Base-by-base conservation (phyloP, 2,329 filamentous ascomycete genomes). In the Hypoxylon sp. region DNA sequence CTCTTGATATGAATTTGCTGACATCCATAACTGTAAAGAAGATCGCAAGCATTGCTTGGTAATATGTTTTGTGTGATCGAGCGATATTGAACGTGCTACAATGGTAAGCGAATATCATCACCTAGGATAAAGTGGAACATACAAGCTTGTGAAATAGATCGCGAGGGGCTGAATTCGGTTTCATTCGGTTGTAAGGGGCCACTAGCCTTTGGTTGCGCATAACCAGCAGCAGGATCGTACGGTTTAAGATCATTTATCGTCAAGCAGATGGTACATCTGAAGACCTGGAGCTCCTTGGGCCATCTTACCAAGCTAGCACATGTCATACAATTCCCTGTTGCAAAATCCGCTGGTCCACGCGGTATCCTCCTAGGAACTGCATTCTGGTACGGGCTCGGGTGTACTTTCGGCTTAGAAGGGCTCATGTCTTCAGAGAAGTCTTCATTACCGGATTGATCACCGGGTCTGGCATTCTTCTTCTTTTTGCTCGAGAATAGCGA, bases 221-320 rank as follows among this genome's bases (percentile, higher is more conserved):
- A 65, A 17, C 67, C 62, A 14, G 69, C 37, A 26, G 74, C 65
- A 11, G 78, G 75, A 33, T 77, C 77, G 29, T 69, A 59, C 1
- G 85, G 85, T 66, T 87, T 84, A 58, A 97, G 80, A 77, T 97
- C 94, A 77, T 97, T 97, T 77, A 97, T 90, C 17, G 92, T 96
- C 74, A 92, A 83, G 79, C 94, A 97, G 60, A 93, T 91, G 46
- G 92, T 92, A 79, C 94, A 97, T 73, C 93, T 88, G 79, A 96
- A 97, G 39, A 91, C 87, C 37, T 87, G 87, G 68, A 94, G 81
- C 59, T 91, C 88, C 69, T 86, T 88, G 1, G 93, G 93, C 91
- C 94, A 97, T 63, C 91, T 87, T 71, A 97, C 91, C 62, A 90
- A 88, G 60, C 91, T 92, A 74, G 91, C 92, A 79, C 94, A 97